phyloP scores from a whole-genome alignment of 495 filamentous ascomycete species.

The Neurospora sp. region DNA sequence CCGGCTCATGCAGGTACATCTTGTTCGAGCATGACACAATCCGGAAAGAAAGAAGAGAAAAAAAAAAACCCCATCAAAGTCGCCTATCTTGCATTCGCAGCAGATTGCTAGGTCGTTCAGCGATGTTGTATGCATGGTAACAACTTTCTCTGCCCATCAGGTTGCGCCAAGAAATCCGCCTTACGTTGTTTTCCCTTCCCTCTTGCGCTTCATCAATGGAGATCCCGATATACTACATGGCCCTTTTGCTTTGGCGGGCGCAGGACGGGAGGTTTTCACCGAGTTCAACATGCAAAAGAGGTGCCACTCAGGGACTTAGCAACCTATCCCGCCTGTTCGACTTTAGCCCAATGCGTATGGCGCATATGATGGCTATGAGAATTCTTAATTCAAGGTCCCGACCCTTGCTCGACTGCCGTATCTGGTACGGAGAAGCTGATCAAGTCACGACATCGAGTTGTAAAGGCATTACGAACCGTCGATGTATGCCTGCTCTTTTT shows the following conservation, averaged over 20 bases:
- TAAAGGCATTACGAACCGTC: background rate
- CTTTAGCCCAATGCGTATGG: background rate
- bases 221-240: background rate
- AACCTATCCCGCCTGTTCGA: background rate
- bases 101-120: background rate
- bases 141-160: background rate
- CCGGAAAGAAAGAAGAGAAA: background rate
- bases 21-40: background rate
- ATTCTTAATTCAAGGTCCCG: background rate
- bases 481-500: background rate
- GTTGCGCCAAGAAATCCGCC: background rate
- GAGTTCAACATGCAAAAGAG: background rate
- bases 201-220: background rate
- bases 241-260: background rate
- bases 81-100: background rate
- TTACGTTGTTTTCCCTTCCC: background rate
- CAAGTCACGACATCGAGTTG: background rate
- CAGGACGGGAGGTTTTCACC: background rate
- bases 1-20: background rate
- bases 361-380: background rate
- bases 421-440: background rate
- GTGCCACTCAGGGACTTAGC: background rate
- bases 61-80: background rate
- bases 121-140: background rate
- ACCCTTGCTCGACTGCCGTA: background rate